Evolutionary conservation across 441 rosid species (phyloP).

Genomic region (Raphanus hybrid): DNA sequence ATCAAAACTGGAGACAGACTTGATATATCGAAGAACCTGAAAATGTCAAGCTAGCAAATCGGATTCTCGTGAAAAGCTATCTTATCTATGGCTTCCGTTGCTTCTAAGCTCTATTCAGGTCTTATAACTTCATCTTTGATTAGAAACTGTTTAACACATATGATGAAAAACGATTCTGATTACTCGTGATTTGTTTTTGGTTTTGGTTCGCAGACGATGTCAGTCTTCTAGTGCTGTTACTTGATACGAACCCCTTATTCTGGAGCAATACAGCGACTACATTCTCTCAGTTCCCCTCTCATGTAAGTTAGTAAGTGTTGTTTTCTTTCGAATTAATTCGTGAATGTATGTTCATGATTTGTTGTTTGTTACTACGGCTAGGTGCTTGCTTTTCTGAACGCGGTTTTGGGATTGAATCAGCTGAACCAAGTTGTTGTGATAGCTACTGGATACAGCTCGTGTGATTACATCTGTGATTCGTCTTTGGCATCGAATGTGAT

Average conservation of each 20-base stretch:
- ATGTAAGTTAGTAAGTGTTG: conserved; percentile 48
- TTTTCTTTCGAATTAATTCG: neutral
- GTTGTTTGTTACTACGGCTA: conserved; percentile 19
- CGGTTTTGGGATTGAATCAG: conserved; percentile 73
- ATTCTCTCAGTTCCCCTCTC: conserved; percentile 83
- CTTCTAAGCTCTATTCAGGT: conserved; percentile 82
- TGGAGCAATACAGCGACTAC: conserved; percentile 71
- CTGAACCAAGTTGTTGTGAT: conserved; percentile 86
- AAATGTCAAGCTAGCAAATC: conserved; percentile 27
- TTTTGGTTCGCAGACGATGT: conserved; percentile 69
- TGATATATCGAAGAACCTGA: conserved; percentile 54
- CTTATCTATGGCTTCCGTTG: conserved; percentile 61
- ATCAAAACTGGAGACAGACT: neutral
- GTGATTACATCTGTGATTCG: conserved; percentile 85
- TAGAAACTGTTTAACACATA: neutral
- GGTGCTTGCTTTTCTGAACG: conserved; percentile 86
- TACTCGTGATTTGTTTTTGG: conserved; percentile 8
- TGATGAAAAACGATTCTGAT: neutral
- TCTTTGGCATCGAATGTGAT: conserved; percentile 47
- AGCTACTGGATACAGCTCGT: conserved; percentile 85
- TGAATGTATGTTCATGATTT: neutral
- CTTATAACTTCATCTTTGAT: neutral
- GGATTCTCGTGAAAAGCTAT: neutral
- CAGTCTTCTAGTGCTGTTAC: conserved; percentile 73
- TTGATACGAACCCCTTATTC: conserved; percentile 87